Base-by-base conservation (phyloP, 2,329 filamentous ascomycete genomes). In the Xylariaceae sp. region DNA sequence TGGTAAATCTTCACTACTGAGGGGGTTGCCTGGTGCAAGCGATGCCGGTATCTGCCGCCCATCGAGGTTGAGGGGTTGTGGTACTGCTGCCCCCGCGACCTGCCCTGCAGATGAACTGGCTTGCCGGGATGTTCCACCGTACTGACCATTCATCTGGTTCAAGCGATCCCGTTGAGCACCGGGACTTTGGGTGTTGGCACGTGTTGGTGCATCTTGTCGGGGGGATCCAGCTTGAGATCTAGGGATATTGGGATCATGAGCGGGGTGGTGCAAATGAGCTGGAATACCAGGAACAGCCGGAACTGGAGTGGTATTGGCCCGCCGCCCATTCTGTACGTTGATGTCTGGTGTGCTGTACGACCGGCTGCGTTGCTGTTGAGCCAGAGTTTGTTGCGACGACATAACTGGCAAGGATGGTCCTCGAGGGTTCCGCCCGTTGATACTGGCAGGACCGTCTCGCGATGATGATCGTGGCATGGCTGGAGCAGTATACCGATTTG, bases 321-420 rank as follows among this genome's bases (percentile, higher is more conserved):
- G 71, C 67, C 83, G 76, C 60, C 84, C 76, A 47, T 79, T 79
- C 60, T 80, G 79, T 51, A 81, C 85, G 61, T 95, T 89, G 64
- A 96, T 96, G 69, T 97, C 91, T 6, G 94, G 92, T 60, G 91
- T 96, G 73, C 92, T 97, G 66, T 95, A 95, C 39, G 91, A 96
- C 60, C 94, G 83, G 73, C 89, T 86, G 62, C 91, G 81, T 67
- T 87, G 85, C 68, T 89, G 85, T 60, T 85, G 74, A 68, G 79
- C 72, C 60, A 78, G 75, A 64, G 78, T 75, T 63, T 83, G 57
- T 66, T 68, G 73, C 1, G 77, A 75, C 12, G 84, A 77, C 79
- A 89, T 86, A 19, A 83, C 86, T 43, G 88, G 88, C 63, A 95
- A 76, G 8, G 89, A 95, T 27, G 89, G 89, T n/a, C 88, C 82